phyloP scores from a whole-genome alignment of 352 stramenopile genomes.

The Globisporangium megalacanthum region DNA sequence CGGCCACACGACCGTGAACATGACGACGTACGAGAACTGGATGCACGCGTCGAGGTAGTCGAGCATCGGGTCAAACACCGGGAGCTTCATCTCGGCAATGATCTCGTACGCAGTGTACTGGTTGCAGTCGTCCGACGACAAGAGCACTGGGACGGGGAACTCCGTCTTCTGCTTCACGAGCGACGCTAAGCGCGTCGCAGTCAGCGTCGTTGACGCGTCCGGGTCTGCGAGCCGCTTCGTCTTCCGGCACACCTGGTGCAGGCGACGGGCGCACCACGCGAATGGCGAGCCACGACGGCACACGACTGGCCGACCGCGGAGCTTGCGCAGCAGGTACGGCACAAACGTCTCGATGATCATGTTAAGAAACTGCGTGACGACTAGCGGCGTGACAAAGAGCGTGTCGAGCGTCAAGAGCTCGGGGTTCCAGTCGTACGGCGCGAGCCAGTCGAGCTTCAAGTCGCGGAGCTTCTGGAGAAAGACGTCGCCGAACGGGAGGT shows the following conservation, averaged over 20 bases:
- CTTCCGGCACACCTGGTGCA: slow-evolving; percentile 32
- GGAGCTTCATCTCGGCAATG: slow-evolving; percentile 75
- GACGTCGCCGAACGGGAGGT: slow-evolving; percentile 74
- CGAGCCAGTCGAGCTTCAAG: slow-evolving; percentile 42
- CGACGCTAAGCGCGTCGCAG: slow-evolving; percentile 51
- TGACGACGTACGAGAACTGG: slow-evolving; percentile 88
- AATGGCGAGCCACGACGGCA: slow-evolving; percentile 61
- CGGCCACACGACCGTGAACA: slow-evolving; percentile 90
- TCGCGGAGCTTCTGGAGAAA: slow-evolving; percentile 57
- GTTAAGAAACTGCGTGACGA: slow-evolving; percentile 87
- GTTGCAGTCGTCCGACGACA: slow-evolving; percentile 76
- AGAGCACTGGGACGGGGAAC: slow-evolving; percentile 59
- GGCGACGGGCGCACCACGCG: slow-evolving; percentile 39
- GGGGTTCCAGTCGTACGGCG: slow-evolving; percentile 69
- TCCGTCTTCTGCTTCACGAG: slow-evolving; percentile 68
- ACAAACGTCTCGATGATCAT: slow-evolving; percentile 86
- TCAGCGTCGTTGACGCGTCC: slow-evolving; percentile 41
- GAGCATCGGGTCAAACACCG: slow-evolving; percentile 76
- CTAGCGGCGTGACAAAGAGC: slow-evolving; percentile 82
- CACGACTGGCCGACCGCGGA: slow-evolving; percentile 57
- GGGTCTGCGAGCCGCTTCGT: background rate
- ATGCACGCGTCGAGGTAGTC: slow-evolving; percentile 88
- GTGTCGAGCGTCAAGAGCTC: slow-evolving; percentile 78
- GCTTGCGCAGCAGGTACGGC: slow-evolving; percentile 76
- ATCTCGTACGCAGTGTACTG: slow-evolving; percentile 87